phyloP scores from a whole-genome alignment of 805 yeast species.

The Metschnikowia aberdeeniae region DNA sequence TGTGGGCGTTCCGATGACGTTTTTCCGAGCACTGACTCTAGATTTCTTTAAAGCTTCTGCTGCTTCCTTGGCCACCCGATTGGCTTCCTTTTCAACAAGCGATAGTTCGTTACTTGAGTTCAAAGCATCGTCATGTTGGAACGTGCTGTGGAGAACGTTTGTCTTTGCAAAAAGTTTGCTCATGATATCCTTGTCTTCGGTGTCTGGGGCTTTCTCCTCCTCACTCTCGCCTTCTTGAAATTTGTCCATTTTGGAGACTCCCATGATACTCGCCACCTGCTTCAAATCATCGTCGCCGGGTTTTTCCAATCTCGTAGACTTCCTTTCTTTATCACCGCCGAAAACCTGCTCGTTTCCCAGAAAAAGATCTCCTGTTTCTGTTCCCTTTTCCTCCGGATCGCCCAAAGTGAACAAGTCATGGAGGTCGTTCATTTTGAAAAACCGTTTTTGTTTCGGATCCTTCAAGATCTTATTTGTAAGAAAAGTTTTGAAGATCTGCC shows the following conservation, averaged over 20 bases:
- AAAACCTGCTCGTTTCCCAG: slow-evolving; percentile 42
- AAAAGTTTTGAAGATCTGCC: slow-evolving; percentile 94
- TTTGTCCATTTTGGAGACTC: slow-evolving; percentile 69
- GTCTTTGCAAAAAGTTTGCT: slow-evolving; percentile 68
- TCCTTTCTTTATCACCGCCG: slow-evolving; percentile 31
- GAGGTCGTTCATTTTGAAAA: slow-evolving; percentile 87
- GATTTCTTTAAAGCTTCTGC: slow-evolving; percentile 59
- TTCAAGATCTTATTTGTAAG: slow-evolving; percentile 88
- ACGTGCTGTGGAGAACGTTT: slow-evolving; percentile 62
- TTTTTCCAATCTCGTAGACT: slow-evolving; percentile 30
- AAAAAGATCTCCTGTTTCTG: slow-evolving; percentile 66
- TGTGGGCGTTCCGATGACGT: slow-evolving; percentile 75
- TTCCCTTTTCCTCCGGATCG: slow-evolving; percentile 61
- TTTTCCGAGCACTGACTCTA: slow-evolving; percentile 44
- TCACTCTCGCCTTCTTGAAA: slow-evolving; percentile 51
- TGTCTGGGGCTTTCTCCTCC: slow-evolving; percentile 30
- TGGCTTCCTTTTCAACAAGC: slow-evolving; percentile 63
- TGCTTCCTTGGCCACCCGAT: slow-evolving; percentile 50
- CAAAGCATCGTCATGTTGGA: slow-evolving; percentile 76
- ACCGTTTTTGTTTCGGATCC: slow-evolving; percentile 91
- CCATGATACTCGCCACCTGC: slow-evolving; percentile 58
- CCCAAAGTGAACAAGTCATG: slow-evolving; percentile 87
- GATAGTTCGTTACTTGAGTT: slow-evolving; percentile 48
- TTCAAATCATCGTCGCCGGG: slow-evolving; percentile 62
- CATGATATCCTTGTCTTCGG: slow-evolving; percentile 53